Evolutionary conservation across 1,284 basidiomycete species (phyloP).

Genomic region (Laetiporus sulphureus): DNA sequence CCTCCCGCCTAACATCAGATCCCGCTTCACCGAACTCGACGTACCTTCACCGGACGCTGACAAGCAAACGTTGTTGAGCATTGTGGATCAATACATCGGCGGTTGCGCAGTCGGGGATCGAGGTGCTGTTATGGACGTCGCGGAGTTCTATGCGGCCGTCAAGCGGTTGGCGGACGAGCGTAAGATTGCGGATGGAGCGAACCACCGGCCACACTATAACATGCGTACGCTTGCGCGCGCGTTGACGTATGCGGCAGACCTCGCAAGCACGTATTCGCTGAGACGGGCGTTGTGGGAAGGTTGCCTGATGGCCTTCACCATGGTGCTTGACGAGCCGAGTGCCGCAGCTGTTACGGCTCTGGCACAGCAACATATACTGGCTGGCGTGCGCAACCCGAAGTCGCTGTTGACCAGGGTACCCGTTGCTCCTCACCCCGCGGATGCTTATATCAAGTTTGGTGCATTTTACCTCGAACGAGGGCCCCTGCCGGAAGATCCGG

Average conservation of each 20-base stretch:
- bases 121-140: slow-evolving; percentile 84
- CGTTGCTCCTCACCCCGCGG: slow-evolving; percentile 42
- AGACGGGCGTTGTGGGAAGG: slow-evolving; percentile 94
- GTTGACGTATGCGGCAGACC: slow-evolving; percentile 86
- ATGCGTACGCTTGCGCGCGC: slow-evolving; percentile 95
- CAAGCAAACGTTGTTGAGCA: slow-evolving; percentile 82
- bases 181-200: slow-evolving; percentile 92
- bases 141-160: slow-evolving; percentile 85
- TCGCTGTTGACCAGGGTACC: slow-evolving; percentile 73
- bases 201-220: slow-evolving; percentile 94
- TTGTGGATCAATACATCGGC: slow-evolving; percentile 90
- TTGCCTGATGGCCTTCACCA: slow-evolving; percentile 95
- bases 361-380: slow-evolving; percentile 77
- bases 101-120: slow-evolving; percentile 81
- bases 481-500: slow-evolving; percentile 52
- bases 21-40: slow-evolving; percentile 94
- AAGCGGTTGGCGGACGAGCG: slow-evolving; percentile 76
- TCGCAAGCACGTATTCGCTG: slow-evolving; percentile 72
- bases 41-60: slow-evolving; percentile 92
- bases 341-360: slow-evolving; percentile 61
- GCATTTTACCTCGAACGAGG: slow-evolving; percentile 90
- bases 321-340: slow-evolving; percentile 83
- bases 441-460: slow-evolving; percentile 79
- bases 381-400: slow-evolving; percentile 75
- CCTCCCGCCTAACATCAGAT: slow-evolving; percentile 84